Percentiles rank a stretch among this genome's conserved stretches.
Conservation (phyloP, 2,329 filamentous ascomycete species). For the Thielaviopsis punctulata region DNA sequence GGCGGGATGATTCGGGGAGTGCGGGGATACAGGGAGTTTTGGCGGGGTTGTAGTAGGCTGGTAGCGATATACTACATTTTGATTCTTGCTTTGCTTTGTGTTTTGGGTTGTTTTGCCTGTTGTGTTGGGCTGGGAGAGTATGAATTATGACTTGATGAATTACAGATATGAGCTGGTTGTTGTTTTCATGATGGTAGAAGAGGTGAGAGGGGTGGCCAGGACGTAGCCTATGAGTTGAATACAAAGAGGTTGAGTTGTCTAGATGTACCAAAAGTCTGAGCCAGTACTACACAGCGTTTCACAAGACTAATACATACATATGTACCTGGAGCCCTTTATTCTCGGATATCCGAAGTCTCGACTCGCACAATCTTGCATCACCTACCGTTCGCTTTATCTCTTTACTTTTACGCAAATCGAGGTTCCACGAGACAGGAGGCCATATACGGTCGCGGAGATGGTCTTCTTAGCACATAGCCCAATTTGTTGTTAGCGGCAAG, state of each 20-base stretch:
- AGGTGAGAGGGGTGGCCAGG: background rate
- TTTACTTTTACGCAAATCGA: background rate
- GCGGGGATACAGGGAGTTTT: slow-evolving; percentile 72
- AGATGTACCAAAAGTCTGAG: no score
- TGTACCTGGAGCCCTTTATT: no score
- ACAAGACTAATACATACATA: no score
- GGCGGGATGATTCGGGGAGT: slow-evolving; percentile 66
- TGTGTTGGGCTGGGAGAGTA: background rate
- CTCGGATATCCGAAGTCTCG: no score
- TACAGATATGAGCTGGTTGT: no score
- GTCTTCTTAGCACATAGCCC: background rate
- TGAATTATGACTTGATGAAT: background rate
- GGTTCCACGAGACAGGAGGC: background rate
- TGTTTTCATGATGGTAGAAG: background rate
- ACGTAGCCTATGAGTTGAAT: background rate
- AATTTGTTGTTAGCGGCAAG: background rate
- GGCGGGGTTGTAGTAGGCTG: slow-evolving; percentile 33
- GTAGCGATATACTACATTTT: background rate
- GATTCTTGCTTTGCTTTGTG: background rate
- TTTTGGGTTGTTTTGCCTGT: background rate
- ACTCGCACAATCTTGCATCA: no score
- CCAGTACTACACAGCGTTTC: no score
- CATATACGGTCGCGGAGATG: background rate
- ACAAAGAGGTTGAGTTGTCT: no score
- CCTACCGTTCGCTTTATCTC: background rate